Conservation (phyloP, 495 filamentous ascomycete genomes). For the Aspergillus wentii region DNA sequence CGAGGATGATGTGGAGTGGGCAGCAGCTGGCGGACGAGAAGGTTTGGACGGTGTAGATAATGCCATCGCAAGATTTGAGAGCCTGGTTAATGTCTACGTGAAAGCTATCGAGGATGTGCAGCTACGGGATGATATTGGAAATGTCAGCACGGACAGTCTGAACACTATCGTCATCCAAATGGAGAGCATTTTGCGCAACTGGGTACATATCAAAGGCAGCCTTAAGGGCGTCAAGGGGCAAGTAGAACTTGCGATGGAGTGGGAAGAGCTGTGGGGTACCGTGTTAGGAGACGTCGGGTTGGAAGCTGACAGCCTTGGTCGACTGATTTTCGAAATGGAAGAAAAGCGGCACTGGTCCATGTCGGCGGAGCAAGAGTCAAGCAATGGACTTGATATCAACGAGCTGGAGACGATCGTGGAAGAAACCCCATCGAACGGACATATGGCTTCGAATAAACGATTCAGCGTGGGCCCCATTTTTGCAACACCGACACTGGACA, state of each 20-base stretch:
- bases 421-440: constrained; percentile 62
- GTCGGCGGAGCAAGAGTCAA: constrained; percentile 49
- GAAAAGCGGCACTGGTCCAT: constrained; percentile 77
- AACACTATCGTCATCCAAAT: constrained; percentile 74
- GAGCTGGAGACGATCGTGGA: constrained; percentile 93
- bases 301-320: constrained; percentile 78
- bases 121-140: constrained; percentile 66
- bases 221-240: constrained; percentile 78
- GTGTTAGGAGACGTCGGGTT: constrained; percentile 90
- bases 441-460: constrained; percentile 50
- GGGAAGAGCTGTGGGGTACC: constrained; percentile 94
- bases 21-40: constrained; percentile 84
- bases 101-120: constrained; percentile 86
- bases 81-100: constrained; percentile 84
- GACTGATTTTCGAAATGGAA: constrained; percentile 93
- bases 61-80: constrained; percentile 80
- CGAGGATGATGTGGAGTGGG: constrained; percentile 97
- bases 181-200: constrained; percentile 78
- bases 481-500: constrained; percentile 49
- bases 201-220: constrained; percentile 70
- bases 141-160: constrained; percentile 63
- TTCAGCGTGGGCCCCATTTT: constrained; percentile 60
- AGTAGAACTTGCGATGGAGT: constrained; percentile 96
- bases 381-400: constrained; percentile 72
- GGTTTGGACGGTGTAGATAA: constrained; percentile 84